Evolutionary conservation across 2,329 filamentous ascomycete genomes (phyloP).

Genomic region (Pseudonectria buxi): DNA sequence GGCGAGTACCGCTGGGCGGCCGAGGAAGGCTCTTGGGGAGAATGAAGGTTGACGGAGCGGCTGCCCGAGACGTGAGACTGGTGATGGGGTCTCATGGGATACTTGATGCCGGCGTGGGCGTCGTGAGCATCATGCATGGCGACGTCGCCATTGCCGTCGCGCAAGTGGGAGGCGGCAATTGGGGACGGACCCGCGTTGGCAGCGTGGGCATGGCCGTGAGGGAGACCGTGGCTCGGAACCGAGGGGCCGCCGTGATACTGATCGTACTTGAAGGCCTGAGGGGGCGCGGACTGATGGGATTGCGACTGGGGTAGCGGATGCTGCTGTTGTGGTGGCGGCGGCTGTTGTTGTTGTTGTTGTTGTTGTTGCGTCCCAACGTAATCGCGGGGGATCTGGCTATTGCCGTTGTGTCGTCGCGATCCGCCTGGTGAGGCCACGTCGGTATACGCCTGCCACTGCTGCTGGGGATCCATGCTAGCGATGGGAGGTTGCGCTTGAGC

Average conservation of each 20-base stretch:
- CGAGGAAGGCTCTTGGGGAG: slow-evolving; percentile 62
- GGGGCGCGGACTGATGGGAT: slow-evolving; percentile 30
- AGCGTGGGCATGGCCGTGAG: slow-evolving; percentile 26
- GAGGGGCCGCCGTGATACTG: slow-evolving; percentile 48
- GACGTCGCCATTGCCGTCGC: slow-evolving; percentile 69
- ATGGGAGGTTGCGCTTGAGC: slow-evolving; percentile 9
- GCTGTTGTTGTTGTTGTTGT: too few relatives aligned
- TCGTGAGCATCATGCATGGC: slow-evolving; percentile 83
- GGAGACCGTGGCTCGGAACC: slow-evolving; percentile 20
- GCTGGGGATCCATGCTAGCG: slow-evolving; percentile 46
- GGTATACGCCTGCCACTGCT: slow-evolving; percentile 64
- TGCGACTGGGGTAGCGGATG: slow-evolving; percentile 14
- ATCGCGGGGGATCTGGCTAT: slow-evolving; percentile 39
- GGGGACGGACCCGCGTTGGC: slow-evolving; percentile 52
- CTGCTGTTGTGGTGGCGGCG: too few relatives aligned
- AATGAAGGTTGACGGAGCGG: slow-evolving; percentile 58
- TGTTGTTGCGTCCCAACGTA: slow-evolving; percentile 34
- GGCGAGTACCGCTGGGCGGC: slow-evolving; percentile 91
- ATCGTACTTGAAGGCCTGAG: slow-evolving; percentile 60
- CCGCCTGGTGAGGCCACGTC: slow-evolving; percentile 49
- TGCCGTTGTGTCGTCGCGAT: slow-evolving; percentile 58
- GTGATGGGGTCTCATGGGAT: slow-evolving; percentile 71
- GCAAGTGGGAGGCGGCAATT: slow-evolving; percentile 49
- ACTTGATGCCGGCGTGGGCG: slow-evolving; percentile 79
- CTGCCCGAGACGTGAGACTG: slow-evolving; percentile 60